A percentile compares a stretch with the other conserved stretches of the same genome.
Evolutionary conservation across 495 filamentous ascomycete genomes (phyloP).

Genomic region (Penicillium manginii): DNA sequence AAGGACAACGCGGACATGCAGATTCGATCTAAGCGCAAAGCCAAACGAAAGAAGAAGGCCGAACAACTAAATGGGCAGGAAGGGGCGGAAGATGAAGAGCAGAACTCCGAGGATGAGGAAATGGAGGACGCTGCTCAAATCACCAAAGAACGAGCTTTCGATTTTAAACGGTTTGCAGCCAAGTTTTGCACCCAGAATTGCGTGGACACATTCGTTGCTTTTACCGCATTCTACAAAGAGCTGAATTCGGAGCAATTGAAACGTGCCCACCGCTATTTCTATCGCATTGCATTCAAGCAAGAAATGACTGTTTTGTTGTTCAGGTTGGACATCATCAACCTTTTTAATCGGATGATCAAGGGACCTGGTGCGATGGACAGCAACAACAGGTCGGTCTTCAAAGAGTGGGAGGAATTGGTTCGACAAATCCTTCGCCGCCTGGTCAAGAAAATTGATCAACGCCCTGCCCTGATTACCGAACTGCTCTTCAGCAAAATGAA

Average conservation of each 20-base stretch:
- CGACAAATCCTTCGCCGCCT: conserved; percentile 78
- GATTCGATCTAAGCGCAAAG: conserved; percentile 75
- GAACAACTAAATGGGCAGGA: conserved; percentile 30
- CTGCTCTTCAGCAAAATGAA: conserved; percentile 93
- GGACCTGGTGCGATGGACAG: conserved; percentile 77
- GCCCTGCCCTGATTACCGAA: conserved; percentile 83
- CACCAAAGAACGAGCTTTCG: conserved; percentile 85
- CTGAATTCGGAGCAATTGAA: conserved; percentile 84
- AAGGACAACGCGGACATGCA: conserved; percentile 94
- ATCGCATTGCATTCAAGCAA: conserved; percentile 92
- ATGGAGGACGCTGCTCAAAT: conserved; percentile 66
- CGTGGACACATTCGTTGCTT: conserved; percentile 84
- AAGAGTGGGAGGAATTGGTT: conserved; percentile 90
- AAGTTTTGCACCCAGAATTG: conserved; percentile 84
- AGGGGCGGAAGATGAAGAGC: conserved; percentile 51
- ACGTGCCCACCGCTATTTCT: conserved; percentile 92
- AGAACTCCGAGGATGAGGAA: conserved; percentile 78
- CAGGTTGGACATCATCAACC: conserved; percentile 83
- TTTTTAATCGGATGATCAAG: conserved; percentile 92
- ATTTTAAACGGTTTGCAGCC: conserved; percentile 80
- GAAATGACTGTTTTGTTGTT: conserved; percentile 87
- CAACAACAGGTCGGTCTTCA: conserved; percentile 61
- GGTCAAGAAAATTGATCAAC: conserved; percentile 77
- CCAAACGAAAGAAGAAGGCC: conserved; percentile 66
- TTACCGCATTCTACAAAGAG: conserved; percentile 80